These are phyloP conservation scores for Coelastrella sp. DNA, from an alignment of 139 green algal species.

Conservation along the genomic window DNA sequence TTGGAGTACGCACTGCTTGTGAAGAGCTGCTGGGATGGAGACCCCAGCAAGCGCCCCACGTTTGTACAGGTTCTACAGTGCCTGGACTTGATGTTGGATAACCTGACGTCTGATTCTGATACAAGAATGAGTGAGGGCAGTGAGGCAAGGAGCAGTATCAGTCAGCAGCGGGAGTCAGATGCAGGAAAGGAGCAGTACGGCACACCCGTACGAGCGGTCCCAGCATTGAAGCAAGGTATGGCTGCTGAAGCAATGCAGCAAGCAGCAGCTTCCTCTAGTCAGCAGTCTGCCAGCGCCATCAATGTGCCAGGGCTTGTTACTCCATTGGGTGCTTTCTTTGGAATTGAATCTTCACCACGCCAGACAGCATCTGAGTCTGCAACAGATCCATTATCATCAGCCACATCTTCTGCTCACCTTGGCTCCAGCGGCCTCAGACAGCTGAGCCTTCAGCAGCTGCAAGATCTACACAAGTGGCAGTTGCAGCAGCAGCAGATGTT, in stretches of 20 bases:
- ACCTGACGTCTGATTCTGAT: conserved; percentile 31
- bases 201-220: no score
- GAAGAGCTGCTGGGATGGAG: conserved; percentile 21
- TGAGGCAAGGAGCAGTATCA: background rate
- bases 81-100: conserved; percentile 25
- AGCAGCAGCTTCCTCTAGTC: no score
- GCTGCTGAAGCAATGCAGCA: no score
- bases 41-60: conserved; percentile 1
- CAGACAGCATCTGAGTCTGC: background rate
- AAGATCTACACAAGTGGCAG: background rate
- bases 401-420: no score
- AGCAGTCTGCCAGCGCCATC: no score
- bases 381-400: background rate
- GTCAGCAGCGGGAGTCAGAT: background rate
- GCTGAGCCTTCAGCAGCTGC: background rate
- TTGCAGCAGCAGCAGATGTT: background rate
- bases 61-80: conserved; percentile 9
- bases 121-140: conserved; percentile 16
- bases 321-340: no score
- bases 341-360: background rate
- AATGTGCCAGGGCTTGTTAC: no score
- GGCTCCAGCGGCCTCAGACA: background rate
- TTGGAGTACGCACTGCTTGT: conserved; percentile 21
- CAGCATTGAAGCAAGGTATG: no score
- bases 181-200: background rate